Evolutionary conservation across 2,329 filamentous ascomycete species (phyloP), one percentile per base, ranked within the genome.

Genomic region (Colletotrichum karsti): DNA sequence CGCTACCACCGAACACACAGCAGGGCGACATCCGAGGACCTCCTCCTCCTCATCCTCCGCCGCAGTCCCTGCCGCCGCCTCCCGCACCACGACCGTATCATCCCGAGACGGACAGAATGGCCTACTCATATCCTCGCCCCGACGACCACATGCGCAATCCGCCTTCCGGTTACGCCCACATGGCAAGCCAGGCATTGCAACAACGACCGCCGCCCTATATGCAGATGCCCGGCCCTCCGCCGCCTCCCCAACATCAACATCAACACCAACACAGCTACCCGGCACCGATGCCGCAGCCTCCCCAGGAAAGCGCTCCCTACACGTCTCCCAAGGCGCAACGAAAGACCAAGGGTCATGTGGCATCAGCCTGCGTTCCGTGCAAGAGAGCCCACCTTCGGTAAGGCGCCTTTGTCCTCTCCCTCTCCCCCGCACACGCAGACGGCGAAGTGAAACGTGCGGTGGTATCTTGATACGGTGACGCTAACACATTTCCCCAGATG

Each of bases 331-430:
- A 89, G 73, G 83, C 87, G 7, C 88, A 90, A 70, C 84, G 90
- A 72, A 92, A 91, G 77, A 90, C 91, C 6, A 94, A 94, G 76
- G 92, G 92, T 13, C 93, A 96, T 81, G 93, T 95, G 59, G 92
- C 92, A 56, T 95, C 92, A 37, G 93, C 93, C 26, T 96, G 93
- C 77, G 91, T 95, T 72, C 93, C 94, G 68, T 96, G 93, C 82
- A 95, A 95, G 77, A 90, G 90, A 78, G 93, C 93, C 39, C 93
- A 96, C 86, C 85, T 96, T 71, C 85, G 89, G 88, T 90, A 80
- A 76, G 83, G 73, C 65, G n/a, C 41, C 20, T 35, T 30, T 44
- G 5, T 54, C 51, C 3, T 58, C n/a, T 13, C 51, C 44, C 41
- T n/a, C n/a, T n/a, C n/a, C n/a, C n/a, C n/a, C n/a, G n/a, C n/a